Conservation (phyloP, 2,329 filamentous ascomycete genomes). For the Apiospora malaysiana region DNA sequence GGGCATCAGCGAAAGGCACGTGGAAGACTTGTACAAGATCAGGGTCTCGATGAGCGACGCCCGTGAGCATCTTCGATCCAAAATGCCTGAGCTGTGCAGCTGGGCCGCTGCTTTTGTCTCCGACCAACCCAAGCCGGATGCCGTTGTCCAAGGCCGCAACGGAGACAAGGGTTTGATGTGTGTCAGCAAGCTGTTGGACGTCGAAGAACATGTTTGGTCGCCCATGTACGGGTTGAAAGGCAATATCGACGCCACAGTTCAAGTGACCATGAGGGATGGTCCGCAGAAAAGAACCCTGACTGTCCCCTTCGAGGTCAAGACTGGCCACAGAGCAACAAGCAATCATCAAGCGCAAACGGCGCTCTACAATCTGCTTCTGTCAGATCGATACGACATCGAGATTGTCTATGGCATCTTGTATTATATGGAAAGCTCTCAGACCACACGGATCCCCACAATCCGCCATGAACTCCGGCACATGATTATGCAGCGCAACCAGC, state of each 20-base stretch:
- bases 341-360: conserved; percentile 93
- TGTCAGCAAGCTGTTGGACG: conserved; percentile 91
- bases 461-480: conserved; percentile 91
- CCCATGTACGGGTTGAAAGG: conserved; percentile 97
- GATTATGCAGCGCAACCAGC: conserved; percentile 92
- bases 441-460: conserved; percentile 82
- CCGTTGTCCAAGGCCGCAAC: conserved; percentile 79
- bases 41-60: conserved; percentile 76
- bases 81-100: conserved; percentile 78
- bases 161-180: conserved; percentile 80
- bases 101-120: conserved; percentile 88
- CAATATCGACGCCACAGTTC: conserved; percentile 96
- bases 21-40: conserved; percentile 90
- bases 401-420: conserved; percentile 91
- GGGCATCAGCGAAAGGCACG: conserved; percentile 72
- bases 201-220: conserved; percentile 98
- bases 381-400: conserved; percentile 93
- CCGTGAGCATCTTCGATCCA: conserved; percentile 79
- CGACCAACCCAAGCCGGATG: conserved; percentile 69
- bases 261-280: conserved; percentile 79
- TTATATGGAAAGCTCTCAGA: conserved; percentile 91
- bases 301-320: conserved; percentile 95
- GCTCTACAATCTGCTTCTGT: conserved; percentile 89
- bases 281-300: conserved; percentile 73
- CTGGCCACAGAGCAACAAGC: conserved; percentile 81